These are phyloP conservation scores for Xylariaceae sp. DNA, from an alignment of 2,329 filamentous ascomycete genomes.

Conservation along the genomic window DNA sequence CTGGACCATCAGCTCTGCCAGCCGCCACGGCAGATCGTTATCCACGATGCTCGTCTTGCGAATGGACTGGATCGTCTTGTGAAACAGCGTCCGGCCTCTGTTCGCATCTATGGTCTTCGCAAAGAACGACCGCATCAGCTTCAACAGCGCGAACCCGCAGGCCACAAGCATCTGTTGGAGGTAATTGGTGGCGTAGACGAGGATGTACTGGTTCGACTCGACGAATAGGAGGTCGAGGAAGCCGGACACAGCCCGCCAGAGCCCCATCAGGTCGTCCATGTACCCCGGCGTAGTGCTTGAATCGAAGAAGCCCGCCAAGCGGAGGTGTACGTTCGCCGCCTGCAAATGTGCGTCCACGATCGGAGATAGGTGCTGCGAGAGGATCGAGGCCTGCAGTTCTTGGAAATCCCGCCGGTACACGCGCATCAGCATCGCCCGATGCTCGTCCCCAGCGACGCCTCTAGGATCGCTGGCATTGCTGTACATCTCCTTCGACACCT, in stretches of 20 bases:
- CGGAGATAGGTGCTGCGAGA: constrained; percentile 53
- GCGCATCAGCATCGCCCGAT: constrained; percentile 60
- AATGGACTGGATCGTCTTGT: constrained; percentile 64
- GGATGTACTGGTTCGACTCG: constrained; percentile 50
- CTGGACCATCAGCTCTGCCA: constrained; percentile 81
- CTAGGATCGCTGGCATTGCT: constrained; percentile 69
- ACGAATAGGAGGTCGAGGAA: constrained; percentile 63
- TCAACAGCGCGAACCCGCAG: constrained; percentile 70
- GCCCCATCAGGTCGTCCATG: constrained; percentile 66
- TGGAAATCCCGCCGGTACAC: constrained; percentile 61
- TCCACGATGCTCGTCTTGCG: constrained; percentile 67
- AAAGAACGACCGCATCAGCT: constrained; percentile 73
- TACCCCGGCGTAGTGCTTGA: constrained; percentile 66
- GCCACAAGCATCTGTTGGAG: constrained; percentile 83
- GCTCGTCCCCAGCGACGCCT: constrained; percentile 62
- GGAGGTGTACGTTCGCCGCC: constrained; percentile 69
- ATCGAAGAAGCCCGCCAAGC: constrained; percentile 76
- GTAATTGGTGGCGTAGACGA: constrained; percentile 67
- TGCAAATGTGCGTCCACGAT: constrained; percentile 62
- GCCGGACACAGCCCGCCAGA: constrained; percentile 65
- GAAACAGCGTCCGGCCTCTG: constrained; percentile 62
- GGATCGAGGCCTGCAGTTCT: constrained; percentile 56
- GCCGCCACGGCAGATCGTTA: constrained; percentile 73
- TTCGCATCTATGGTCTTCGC: constrained; percentile 65
- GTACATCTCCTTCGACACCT: constrained; percentile 73